Evolutionary conservation across 805 yeast species (phyloP).

Genomic region (Saccharomycopsis microspora): DNA sequence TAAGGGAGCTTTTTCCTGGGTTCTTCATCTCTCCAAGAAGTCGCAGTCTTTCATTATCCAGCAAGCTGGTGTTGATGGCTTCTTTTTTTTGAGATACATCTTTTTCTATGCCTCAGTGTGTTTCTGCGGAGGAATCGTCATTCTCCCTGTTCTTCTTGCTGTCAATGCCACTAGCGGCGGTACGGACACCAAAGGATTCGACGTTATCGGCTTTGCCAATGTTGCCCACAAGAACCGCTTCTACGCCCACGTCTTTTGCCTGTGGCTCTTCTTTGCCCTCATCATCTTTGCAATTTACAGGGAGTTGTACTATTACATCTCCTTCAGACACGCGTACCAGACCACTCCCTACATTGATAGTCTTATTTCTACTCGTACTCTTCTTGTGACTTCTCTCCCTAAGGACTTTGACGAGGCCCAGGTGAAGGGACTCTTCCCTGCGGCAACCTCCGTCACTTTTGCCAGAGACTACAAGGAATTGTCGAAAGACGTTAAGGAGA

Average conservation of each 20-base stretch:
- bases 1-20: constrained; percentile 52
- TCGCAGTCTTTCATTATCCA: constrained; percentile 57
- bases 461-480: constrained; percentile 54
- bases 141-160: constrained; percentile 64
- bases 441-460: constrained; percentile 45
- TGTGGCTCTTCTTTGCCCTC: constrained; percentile 65
- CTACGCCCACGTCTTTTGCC: constrained; percentile 64
- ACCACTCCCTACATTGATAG: constrained; percentile 66
- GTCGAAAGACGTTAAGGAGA: constrained; percentile 44
- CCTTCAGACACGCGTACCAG: constrained; percentile 64
- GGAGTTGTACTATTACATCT: constrained; percentile 59
- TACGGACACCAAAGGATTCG: constrained; percentile 39
- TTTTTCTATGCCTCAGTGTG: constrained; percentile 43
- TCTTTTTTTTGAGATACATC: constrained; percentile 57
- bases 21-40: constrained; percentile 34
- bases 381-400: constrained; percentile 62
- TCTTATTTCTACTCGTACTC: constrained; percentile 55
- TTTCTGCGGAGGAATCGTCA: constrained; percentile 37
- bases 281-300: constrained; percentile 57
- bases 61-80: constrained; percentile 67
- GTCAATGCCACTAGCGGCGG: constrained; percentile 65
- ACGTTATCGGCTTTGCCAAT: constrained; percentile 52
- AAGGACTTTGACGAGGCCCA: constrained; percentile 35
- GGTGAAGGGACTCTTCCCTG: constrained; percentile 51
- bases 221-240: constrained; percentile 50